Evolutionary conservation across 179 eudicot genomes (phyloP), one percentile per base, ranked within the genome.

Genomic region (Pouteria campechiana): DNA sequence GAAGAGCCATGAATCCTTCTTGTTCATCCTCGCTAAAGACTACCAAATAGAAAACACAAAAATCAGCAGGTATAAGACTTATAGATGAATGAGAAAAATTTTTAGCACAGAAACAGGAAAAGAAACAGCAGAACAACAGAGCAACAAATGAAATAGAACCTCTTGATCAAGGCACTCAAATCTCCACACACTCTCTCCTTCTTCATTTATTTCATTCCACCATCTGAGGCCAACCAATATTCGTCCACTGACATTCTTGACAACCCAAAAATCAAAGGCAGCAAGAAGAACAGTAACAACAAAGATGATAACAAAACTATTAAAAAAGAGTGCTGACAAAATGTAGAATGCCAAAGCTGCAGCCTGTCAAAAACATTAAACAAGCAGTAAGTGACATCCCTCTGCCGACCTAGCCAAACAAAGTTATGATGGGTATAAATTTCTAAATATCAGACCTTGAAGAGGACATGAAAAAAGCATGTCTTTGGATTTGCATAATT

Each of bases 111-210:
- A 6, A 14, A 25, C 23, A 34, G 17, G 3, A 24, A 41, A 22
- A 24, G 25, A 17, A 14, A 3, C 24, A 24, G 36, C 12, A 33
- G 1, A 54, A 11, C 24, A 11, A 19, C 6, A 17, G 32, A 22
- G 22, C 11, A 23, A 21, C 16, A 17, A 4, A 18, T 5, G 11
- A 12, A 8, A 27, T 10, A 17, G 67, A 32, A 89, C 97, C 93
- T 89, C 97, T 61, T 81, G 89, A 54, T 89, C 97, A 63, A 89
- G 97, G 67, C 93, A 84, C 60, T 89, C 97, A 74, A 78, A 89
- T 52, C 69, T 85, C 97, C 97, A 89, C 35, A 89, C 79, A 54
- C 95, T 85, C 59, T 85, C 97, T 49, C 93, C 95, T 34, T 73
- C 54, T 17, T 89, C 93, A 57, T 89, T 52, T 31, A 85, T 81